These are phyloP conservation scores for Podosphaera fusca DNA, from an alignment of 2,329 filamentous ascomycete genomes.

Conservation along the genomic window DNA sequence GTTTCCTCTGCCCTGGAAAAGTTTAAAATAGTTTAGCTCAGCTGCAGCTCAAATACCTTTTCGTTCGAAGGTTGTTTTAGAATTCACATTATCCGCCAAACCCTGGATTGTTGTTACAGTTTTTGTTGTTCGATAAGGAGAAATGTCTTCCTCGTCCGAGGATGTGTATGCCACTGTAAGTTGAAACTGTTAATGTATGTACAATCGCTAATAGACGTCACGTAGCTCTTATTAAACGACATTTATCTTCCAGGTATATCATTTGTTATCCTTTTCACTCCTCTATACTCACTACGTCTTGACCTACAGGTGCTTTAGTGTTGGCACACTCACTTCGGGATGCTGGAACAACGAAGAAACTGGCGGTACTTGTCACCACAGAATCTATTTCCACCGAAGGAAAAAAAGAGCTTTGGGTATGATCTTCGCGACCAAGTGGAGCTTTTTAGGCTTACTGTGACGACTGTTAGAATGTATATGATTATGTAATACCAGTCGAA, in stretches of 20 bases:
- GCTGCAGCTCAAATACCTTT: too few relatives aligned
- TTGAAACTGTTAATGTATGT: background rate
- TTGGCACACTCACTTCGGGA: constrained; percentile 87
- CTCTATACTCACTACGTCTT: constrained; percentile 6
- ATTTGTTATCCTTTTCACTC: constrained; percentile 2
- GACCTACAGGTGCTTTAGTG: constrained; percentile 54
- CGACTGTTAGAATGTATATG: constrained; percentile 45
- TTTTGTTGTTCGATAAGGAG: background rate
- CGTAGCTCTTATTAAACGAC: constrained; percentile 75
- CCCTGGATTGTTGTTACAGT: too few relatives aligned
- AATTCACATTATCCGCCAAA: too few relatives aligned
- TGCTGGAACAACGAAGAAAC: constrained; percentile 63
- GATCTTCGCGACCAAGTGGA: constrained; percentile 5
- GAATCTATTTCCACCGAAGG: constrained; percentile 57
- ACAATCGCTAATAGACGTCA: constrained; percentile 3
- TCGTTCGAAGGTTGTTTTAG: too few relatives aligned
- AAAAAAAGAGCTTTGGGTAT: constrained; percentile 55
- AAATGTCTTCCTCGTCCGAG: constrained; percentile 22
- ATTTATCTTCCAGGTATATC: constrained; percentile 67
- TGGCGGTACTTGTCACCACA: constrained; percentile 63
- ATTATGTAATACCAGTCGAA: constrained; percentile 69
- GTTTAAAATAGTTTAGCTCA: too few relatives aligned
- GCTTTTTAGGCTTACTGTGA: constrained; percentile 4
- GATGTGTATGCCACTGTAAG: constrained; percentile 43
- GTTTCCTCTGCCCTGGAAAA: too few relatives aligned